Conservation (phyloP, 2,329 filamentous ascomycete species). For the Thelonectria blattea region DNA sequence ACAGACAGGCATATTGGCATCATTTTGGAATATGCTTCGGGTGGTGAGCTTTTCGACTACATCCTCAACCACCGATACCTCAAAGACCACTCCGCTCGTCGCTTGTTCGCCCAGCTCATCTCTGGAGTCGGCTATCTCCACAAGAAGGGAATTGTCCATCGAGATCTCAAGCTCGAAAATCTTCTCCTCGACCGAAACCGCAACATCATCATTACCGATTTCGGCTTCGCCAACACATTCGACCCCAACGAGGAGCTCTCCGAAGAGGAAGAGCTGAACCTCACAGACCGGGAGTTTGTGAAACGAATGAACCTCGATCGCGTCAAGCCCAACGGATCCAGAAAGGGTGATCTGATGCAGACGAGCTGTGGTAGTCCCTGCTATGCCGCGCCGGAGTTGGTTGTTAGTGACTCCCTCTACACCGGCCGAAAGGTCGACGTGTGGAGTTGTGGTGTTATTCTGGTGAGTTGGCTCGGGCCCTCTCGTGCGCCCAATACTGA, state of each 20-base stretch:
- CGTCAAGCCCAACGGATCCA: conserved; percentile 73
- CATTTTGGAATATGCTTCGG: conserved; percentile 96
- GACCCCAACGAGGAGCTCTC: conserved; percentile 85
- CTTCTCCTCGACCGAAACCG: conserved; percentile 92
- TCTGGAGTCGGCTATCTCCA: conserved; percentile 97
- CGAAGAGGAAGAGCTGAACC: conserved; percentile 87
- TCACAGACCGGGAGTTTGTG: conserved; percentile 87
- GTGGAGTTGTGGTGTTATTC: conserved; percentile 98
- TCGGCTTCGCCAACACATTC: conserved; percentile 98
- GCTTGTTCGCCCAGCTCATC: conserved; percentile 92
- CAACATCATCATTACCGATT: conserved; percentile 99
- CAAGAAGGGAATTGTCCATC: conserved; percentile 97
- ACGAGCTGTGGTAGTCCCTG: conserved; percentile 98
- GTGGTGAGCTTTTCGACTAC: conserved; percentile 97
- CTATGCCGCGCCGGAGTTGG: conserved; percentile 94
- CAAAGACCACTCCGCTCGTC: conserved; percentile 88
- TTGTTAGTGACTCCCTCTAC: conserved; percentile 96
- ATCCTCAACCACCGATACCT: conserved; percentile 96
- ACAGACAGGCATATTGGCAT: conserved; percentile 97
- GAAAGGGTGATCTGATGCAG: conserved; percentile 96
- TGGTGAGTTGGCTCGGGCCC: conserved; percentile 66
- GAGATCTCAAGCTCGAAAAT: conserved; percentile 96
- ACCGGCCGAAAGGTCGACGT: conserved; percentile 98
- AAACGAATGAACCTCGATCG: conserved; percentile 86
- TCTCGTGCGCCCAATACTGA: conserved; percentile 18